Evolutionary conservation across 352 stramenopile genomes (phyloP).

Genomic region (Thalassiosira mediterranea): DNA sequence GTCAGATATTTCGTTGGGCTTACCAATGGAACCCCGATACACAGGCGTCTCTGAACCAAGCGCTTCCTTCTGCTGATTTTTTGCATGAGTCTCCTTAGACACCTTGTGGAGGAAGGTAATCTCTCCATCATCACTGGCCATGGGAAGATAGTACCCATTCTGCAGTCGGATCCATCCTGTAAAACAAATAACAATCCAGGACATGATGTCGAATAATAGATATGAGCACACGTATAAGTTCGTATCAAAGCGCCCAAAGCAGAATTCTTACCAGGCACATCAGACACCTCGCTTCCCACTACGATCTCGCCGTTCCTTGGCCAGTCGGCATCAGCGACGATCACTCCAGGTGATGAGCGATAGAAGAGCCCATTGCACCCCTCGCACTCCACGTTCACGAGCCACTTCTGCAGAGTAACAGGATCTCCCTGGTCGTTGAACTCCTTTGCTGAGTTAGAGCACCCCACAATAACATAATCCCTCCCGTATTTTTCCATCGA

Average conservation of each 20-base stretch:
- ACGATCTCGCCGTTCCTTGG: constrained; percentile 84
- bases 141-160: constrained; percentile 86
- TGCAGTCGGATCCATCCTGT: constrained; percentile 82
- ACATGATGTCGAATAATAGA: too few relatives aligned
- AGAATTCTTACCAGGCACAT: constrained; percentile 75
- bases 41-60: constrained; percentile 82
- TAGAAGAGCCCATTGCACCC: constrained; percentile 82
- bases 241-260: too few relatives aligned
- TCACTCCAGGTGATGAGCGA: constrained; percentile 71
- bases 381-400: constrained; percentile 81
- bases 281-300: constrained; percentile 74
- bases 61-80: constrained; percentile 80
- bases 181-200: too few relatives aligned
- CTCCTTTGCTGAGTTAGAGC: constrained; percentile 60
- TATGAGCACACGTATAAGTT: too few relatives aligned
- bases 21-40: constrained; percentile 61
- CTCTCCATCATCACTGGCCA: constrained; percentile 77
- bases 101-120: constrained; percentile 80
- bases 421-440: constrained; percentile 66
- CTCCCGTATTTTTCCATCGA: constrained; percentile 76
- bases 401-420: constrained; percentile 80
- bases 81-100: constrained; percentile 60
- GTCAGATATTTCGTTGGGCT: constrained; percentile 21
- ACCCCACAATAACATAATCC: constrained; percentile 77
- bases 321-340: constrained; percentile 84